Percentiles rank a stretch among this genome's conserved stretches.
Conservation (phyloP, 352 stramenopile species). For the Phytophthora pisi region DNA sequence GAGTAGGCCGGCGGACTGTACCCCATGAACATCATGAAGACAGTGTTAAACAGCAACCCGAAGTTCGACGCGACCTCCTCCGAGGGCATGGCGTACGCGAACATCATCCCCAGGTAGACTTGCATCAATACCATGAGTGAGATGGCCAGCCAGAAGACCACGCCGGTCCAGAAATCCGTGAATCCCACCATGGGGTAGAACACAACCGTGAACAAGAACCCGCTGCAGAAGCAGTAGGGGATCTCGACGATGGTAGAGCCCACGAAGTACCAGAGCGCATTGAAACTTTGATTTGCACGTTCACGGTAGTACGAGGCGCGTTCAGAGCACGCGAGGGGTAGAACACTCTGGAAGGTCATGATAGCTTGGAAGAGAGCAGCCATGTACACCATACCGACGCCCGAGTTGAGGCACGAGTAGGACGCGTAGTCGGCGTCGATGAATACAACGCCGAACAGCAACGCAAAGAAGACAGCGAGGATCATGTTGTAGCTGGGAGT, state of each 20-base stretch:
- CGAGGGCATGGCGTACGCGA: slow-evolving; percentile 37
- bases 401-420: slow-evolving; percentile 44
- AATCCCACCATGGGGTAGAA: slow-evolving; percentile 39
- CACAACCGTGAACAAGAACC: slow-evolving; percentile 42
- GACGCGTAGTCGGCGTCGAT: slow-evolving; percentile 30
- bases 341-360: slow-evolving; percentile 75
- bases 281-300: slow-evolving; percentile 83
- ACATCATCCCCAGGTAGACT: slow-evolving; percentile 76
- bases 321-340: slow-evolving; percentile 80
- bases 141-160: slow-evolving; percentile 38
- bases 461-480: slow-evolving; percentile 43
- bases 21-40: slow-evolving; percentile 67
- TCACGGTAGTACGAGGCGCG: slow-evolving; percentile 76
- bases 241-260: slow-evolving; percentile 66
- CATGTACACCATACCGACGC: slow-evolving; percentile 82
- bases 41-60: slow-evolving; percentile 46
- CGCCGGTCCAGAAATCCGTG: slow-evolving; percentile 19
- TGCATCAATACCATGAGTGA: slow-evolving; percentile 40
- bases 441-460: slow-evolving; percentile 55
- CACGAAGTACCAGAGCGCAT: slow-evolving; percentile 61
- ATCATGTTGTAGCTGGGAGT: slow-evolving; percentile 82
- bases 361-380: slow-evolving; percentile 80
- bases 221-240: slow-evolving; percentile 32
- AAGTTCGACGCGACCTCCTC: slow-evolving; percentile 48
- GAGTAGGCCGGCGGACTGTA: slow-evolving; percentile 43